These are phyloP conservation scores for Mycosphaerelloides madeirae DNA, from an alignment of 2,329 filamentous ascomycete genomes.

Conservation along the genomic window DNA sequence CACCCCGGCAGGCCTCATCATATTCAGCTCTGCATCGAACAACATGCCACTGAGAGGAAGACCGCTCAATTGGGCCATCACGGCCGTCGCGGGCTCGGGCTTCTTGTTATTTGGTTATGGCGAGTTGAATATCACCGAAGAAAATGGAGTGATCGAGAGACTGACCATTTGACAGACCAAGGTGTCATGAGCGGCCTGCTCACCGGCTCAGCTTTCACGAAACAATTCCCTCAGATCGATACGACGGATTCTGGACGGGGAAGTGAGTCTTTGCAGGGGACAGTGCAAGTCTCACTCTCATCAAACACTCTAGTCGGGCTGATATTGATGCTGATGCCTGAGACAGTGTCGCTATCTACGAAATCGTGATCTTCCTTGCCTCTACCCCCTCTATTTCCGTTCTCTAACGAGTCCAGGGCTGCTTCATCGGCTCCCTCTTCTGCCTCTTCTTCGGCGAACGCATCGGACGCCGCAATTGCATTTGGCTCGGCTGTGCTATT, in stretches of 20 bases:
- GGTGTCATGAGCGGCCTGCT: slow-evolving; percentile 15
- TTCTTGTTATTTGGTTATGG: slow-evolving; percentile 18
- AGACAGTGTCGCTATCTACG: slow-evolving; percentile 54
- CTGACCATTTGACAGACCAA: not conserved
- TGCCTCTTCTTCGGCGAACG: slow-evolving; percentile 44
- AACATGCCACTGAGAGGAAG: slow-evolving; percentile 13
- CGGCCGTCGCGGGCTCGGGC: slow-evolving; percentile 14
- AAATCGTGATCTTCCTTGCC: too few species aligned
- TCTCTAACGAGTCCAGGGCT: too few species aligned
- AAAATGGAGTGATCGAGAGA: too few species aligned
- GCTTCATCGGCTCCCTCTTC: slow-evolving; percentile 52
- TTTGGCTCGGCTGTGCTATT: slow-evolving; percentile 45
- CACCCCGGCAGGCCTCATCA: too few species aligned
- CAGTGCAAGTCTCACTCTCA: too few species aligned
- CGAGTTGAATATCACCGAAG: not conserved
- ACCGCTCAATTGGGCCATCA: slow-evolving; percentile 15
- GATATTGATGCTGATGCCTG: too few species aligned
- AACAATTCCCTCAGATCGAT: slow-evolving; percentile 17
- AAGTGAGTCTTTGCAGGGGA: slow-evolving; percentile 16
- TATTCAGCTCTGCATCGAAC: too few species aligned
- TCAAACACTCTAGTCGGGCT: too few species aligned
- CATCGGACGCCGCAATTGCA: slow-evolving; percentile 44
- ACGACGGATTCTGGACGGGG: slow-evolving; percentile 10
- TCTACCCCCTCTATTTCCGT: too few species aligned
- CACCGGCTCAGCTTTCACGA: slow-evolving; percentile 12